Evolutionary conservation across 1,284 basidiomycete species (phyloP).

Genomic region (Cryptococcus hybrid): DNA sequence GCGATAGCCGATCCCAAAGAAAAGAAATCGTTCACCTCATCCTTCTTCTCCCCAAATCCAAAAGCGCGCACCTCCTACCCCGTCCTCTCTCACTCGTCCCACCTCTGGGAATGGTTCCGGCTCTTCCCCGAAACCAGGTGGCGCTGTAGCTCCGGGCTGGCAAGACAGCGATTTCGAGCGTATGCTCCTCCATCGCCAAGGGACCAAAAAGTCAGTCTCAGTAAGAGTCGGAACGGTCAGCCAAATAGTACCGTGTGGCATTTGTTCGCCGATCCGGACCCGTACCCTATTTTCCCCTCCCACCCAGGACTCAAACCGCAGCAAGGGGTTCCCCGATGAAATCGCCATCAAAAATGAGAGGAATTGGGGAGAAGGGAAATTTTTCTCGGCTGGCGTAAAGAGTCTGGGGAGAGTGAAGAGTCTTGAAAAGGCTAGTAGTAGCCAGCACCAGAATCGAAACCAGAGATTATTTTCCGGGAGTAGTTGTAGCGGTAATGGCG

Average conservation of each 20-base stretch:
- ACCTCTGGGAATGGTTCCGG: background rate
- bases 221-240: constrained; percentile 13
- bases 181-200: constrained; percentile 53
- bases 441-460: too few species aligned
- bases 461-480: too few species aligned
- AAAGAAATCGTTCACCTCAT: constrained; percentile 38
- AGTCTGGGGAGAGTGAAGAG: too few species aligned
- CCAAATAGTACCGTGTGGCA: constrained; percentile 29
- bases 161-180: constrained; percentile 72
- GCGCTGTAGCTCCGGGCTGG: background rate
- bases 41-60: constrained; percentile 39
- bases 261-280: constrained; percentile 15
- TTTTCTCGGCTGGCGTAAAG: background rate
- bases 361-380: background rate
- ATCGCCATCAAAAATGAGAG: background rate
- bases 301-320: background rate
- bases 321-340: background rate
- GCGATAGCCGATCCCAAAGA: constrained; percentile 60
- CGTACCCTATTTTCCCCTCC: constrained; percentile 5
- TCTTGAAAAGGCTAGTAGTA: too few species aligned
- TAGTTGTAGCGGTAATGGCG: too few species aligned
- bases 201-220: constrained; percentile 30
- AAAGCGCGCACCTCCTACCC: constrained; percentile 64
- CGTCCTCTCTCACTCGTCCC: background rate
- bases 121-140: background rate